A percentile compares a stretch with the other conserved stretches of the same genome.
These are phyloP conservation scores for Pontederia crassipes DNA, from an alignment of 176 grass and related monocot genomes.

Conservation along the genomic window DNA sequence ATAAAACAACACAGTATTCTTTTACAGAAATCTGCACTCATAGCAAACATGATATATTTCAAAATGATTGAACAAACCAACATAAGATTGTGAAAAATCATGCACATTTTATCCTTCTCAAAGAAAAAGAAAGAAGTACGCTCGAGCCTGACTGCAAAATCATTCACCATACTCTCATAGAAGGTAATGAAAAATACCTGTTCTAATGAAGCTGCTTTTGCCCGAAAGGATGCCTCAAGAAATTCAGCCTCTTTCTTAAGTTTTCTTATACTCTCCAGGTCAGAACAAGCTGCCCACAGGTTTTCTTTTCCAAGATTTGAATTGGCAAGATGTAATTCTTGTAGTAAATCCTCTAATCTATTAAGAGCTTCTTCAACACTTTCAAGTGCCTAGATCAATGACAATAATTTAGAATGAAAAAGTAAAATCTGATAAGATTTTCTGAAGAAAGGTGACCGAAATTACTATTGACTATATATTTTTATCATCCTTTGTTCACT, in stretches of 20 bases:
- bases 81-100: too few species aligned
- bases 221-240: slow-evolving; percentile 93
- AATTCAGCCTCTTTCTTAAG: slow-evolving; percentile 99
- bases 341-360: slow-evolving; percentile 86
- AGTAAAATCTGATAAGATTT: background rate
- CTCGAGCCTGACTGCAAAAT: too few species aligned
- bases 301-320: slow-evolving; percentile 82
- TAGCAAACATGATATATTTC: too few species aligned
- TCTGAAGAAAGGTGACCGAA: too few species aligned
- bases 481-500: too few species aligned
- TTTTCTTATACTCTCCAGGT: slow-evolving; percentile 91
- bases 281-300: slow-evolving; percentile 82
- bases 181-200: slow-evolving; percentile 27
- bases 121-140: too few species aligned
- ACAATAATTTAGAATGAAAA: background rate
- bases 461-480: too few species aligned
- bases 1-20: too few species aligned
- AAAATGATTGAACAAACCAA: too few species aligned
- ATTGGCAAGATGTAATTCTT: slow-evolving; percentile 85
- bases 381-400: slow-evolving; percentile 73
- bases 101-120: too few species aligned
- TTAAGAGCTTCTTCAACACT: slow-evolving; percentile 91
- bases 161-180: background rate
- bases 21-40: too few species aligned
- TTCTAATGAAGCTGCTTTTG: slow-evolving; percentile 64